Conservation (phyloP, 495 filamentous ascomycete species). For the Umbilicaria muhlenbergii region DNA sequence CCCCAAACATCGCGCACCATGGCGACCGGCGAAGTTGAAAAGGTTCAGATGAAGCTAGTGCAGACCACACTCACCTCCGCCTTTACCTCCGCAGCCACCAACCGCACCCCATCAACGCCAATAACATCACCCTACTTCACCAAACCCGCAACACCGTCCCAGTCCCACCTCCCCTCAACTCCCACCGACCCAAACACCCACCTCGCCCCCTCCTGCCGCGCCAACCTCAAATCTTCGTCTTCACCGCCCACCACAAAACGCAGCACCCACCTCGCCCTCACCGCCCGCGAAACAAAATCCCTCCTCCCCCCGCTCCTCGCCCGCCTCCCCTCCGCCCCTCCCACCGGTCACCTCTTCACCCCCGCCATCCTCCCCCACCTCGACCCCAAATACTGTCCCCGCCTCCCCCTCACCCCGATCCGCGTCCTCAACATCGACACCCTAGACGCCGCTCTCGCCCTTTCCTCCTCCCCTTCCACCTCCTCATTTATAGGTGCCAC, state of each 20-base stretch:
- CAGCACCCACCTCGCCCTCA: slow-evolving; percentile 5
- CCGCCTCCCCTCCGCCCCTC: slow-evolving; percentile 13
- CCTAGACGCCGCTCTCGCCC: slow-evolving; percentile 57
- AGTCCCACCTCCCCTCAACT: no score
- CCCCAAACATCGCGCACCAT: no score
- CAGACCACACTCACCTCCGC: no score
- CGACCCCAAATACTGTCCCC: slow-evolving; percentile 10
- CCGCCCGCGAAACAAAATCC: slow-evolving; percentile 12
- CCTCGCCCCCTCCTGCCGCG: slow-evolving; percentile 4
- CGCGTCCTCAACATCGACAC: slow-evolving; percentile 59
- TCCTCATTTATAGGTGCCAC: not conserved
- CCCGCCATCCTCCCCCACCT: slow-evolving; percentile 8
- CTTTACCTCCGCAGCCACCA: no score
- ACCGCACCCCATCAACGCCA: no score
- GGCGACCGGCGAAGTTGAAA: no score
- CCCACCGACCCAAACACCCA: not conserved
- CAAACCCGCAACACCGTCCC: no score
- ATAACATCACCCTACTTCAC: no score
- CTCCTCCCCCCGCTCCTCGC: slow-evolving; percentile 12
- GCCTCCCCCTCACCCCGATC: slow-evolving; percentile 14
- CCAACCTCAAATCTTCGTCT: slow-evolving; percentile 4
- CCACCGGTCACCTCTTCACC: slow-evolving; percentile 11
- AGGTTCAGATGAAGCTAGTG: no score
- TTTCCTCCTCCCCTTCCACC: slow-evolving; percentile 7
- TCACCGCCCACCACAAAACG: slow-evolving; percentile 1